Base-by-base conservation (phyloP, 2,329 filamentous ascomycete species). In the Alternaria triticina region DNA sequence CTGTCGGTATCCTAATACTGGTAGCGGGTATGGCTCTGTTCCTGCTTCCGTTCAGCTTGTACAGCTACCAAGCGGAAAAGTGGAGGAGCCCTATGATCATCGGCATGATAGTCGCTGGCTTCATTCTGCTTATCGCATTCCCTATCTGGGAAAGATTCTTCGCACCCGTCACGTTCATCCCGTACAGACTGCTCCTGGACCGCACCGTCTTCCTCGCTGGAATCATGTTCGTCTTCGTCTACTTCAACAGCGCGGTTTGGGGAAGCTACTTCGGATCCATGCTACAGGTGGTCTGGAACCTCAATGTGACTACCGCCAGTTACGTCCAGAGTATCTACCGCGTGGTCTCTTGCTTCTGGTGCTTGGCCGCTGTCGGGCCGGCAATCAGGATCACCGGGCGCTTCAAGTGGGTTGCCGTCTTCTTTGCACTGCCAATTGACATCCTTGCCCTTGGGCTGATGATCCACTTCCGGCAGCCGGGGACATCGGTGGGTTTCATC, bases 1-100 rank as follows among this genome's bases (percentile, higher is more conserved):
- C 47, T 17, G 7, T 50, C 4, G 47, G 47, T 5, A 50, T 50
- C 17, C 6, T 50, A n/a, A 10, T 50, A 3, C 17, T 50, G n/a
- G 83, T 85, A 1, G 81, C 80, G 3, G 90, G 89, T 2, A 84
- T 90, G 67, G 82, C 86, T 0, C 78, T 92, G 9, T 87, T 93
- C 71, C 80, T 93, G n/a, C 85, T 93, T 8, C 88, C 90, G 0
- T 88, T 93, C 74, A 88, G 83, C 23, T 82, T 93, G 28, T 74
- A 71, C 64, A 72, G 72, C n/a, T 69, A 68, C 20, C 67, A 50
- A 70, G 73, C 52, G 59, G 67, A 69, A 66, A 33, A 69, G 66
- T 82, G 79, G 79, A 54, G 59, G 7, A 70, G 74, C 11, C 63
- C 68, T 4, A 68, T 68, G 66, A 79, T 83, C 61, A 79, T 82